phyloP scores from a whole-genome alignment of 176 grass and related monocot genomes.

The Poa pratensis region DNA sequence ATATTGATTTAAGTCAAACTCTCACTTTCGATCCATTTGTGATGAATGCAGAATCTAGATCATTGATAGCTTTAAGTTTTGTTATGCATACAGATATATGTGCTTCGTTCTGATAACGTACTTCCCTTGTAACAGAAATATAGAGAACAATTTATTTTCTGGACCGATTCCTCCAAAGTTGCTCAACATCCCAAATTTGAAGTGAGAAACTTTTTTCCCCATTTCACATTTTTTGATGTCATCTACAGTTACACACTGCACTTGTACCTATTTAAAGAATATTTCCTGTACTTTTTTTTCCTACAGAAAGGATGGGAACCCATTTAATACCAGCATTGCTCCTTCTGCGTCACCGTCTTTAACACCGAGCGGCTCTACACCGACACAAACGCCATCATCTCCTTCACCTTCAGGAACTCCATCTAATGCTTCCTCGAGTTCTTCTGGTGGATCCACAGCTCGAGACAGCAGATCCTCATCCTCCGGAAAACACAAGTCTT shows the following conservation, averaged over 20 bases:
- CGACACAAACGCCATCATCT: slow-evolving; percentile 59
- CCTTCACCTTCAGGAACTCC: slow-evolving; percentile 49
- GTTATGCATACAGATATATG: slow-evolving; percentile 26
- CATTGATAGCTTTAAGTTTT: slow-evolving; percentile 23
- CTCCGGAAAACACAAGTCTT: slow-evolving; percentile 63
- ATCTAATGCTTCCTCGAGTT: slow-evolving; percentile 29
- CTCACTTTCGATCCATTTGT: slow-evolving; percentile 19
- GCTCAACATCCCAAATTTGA: slow-evolving; percentile 82
- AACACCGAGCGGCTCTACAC: slow-evolving; percentile 52
- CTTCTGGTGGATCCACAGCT: slow-evolving; percentile 57
- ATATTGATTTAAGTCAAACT: slow-evolving; percentile 18
- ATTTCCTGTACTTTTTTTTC: slow-evolving; percentile 28
- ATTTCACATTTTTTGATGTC: slow-evolving; percentile 12
- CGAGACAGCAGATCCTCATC: slow-evolving; percentile 50
- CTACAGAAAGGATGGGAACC: slow-evolving; percentile 92
- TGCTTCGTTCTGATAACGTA: slow-evolving; percentile 39
- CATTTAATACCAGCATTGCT: slow-evolving; percentile 77
- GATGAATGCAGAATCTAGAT: slow-evolving; percentile 8
- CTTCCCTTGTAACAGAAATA: slow-evolving; percentile 67
- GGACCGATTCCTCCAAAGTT: slow-evolving; percentile 78
- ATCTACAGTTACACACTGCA: neutral
- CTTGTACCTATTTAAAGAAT: slow-evolving; percentile 12
- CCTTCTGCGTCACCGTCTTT: slow-evolving; percentile 61
- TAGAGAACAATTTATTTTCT: slow-evolving; percentile 95
- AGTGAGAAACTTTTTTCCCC: slow-evolving; percentile 57